Percentiles rank a stretch among this genome's conserved stretches.
These are phyloP conservation scores for Haplosporangium gracile DNA, from an alignment of 192 early-diverging fungal species.

Conservation along the genomic window DNA sequence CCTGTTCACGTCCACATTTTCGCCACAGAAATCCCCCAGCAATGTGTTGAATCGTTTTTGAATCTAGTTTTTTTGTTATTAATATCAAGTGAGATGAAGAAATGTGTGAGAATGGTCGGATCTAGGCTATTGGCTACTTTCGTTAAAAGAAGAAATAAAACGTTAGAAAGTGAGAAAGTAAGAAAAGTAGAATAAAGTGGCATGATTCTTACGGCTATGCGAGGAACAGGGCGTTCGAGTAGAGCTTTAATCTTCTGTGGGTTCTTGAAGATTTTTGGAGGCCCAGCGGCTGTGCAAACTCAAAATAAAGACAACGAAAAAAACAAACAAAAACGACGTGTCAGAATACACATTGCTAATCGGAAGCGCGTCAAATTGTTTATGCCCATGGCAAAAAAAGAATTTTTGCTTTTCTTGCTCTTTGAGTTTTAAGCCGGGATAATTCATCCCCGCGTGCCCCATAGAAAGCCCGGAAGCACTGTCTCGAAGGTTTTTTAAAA, in stretches of 20 bases:
- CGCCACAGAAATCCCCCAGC: constrained; percentile 33
- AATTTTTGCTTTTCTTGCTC: background rate
- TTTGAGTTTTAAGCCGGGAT: background rate
- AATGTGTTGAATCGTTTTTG: constrained; percentile 17
- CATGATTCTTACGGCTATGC: constrained; percentile 15
- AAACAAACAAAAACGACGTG: background rate
- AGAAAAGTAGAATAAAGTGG: background rate
- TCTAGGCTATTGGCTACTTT: background rate
- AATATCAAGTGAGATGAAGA: background rate
- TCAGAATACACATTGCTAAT: background rate
- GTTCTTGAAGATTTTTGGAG: constrained; percentile 39
- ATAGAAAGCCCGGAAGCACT: background rate
- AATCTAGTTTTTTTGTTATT: background rate
- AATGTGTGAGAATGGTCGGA: background rate
- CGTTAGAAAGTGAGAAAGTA: background rate
- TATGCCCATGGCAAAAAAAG: background rate
- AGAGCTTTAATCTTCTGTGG: constrained; percentile 23
- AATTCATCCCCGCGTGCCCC: background rate
- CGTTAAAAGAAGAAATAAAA: too few species aligned
- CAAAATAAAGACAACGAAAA: background rate
- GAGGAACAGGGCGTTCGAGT: constrained; percentile 39
- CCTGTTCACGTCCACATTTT: constrained; percentile 25
- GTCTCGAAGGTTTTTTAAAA: background rate
- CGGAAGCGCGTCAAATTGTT: background rate
- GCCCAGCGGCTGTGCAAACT: constrained; percentile 27